Evolutionary conservation across 2,329 filamentous ascomycete species (phyloP), one percentile per base, ranked within the genome.

Genomic region (Pyricularia sp.): DNA sequence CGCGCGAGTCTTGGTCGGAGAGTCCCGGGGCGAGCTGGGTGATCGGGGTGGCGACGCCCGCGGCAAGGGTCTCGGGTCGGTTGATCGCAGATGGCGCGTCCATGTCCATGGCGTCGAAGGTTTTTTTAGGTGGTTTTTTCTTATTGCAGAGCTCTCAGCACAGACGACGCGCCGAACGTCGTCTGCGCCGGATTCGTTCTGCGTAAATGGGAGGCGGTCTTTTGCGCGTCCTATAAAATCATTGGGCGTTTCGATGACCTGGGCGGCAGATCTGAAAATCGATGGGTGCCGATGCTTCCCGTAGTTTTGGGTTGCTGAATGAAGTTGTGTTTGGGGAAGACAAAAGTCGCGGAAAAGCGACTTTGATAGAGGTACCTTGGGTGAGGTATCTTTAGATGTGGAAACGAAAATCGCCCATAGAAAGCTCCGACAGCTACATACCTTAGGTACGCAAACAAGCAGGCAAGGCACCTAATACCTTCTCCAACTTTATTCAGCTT

Each of bases 21-120:
- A 88, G 74, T 10, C 82, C 79, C 6, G 87, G 86, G 42, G 73
- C 76, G 42, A 90, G 81, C 70, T 86, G 80, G 9, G 87, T 82
- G 73, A 90, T 89, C 23, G 86, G 80, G 1, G 70, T 71, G 12
- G 66, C 55, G 1, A 67, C 69, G 25, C 72, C 69, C 28, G 63
- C 64, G 1, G 69, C 33, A 7, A 67, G 23, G 50, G 14, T 61
- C 23, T 61, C 23, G 23, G 58, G n/a, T 17, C n/a, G 31, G 65
- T 25, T 28, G 36, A 25, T 30, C 33, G 65, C 65, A 23, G 65
- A 26, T 28, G 65, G 23, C n/a, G 36, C 65, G 36, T 66, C 65
- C 33, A n/a, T n/a, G 2, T 61, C 58, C 58, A 61, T 61, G 58
- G 23, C 25, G 25, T 61, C 25, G 58, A 61, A 25, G 17, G 20